Conservation (phyloP, 2,329 filamentous ascomycete genomes). For the Clonostachys rosea region DNA sequence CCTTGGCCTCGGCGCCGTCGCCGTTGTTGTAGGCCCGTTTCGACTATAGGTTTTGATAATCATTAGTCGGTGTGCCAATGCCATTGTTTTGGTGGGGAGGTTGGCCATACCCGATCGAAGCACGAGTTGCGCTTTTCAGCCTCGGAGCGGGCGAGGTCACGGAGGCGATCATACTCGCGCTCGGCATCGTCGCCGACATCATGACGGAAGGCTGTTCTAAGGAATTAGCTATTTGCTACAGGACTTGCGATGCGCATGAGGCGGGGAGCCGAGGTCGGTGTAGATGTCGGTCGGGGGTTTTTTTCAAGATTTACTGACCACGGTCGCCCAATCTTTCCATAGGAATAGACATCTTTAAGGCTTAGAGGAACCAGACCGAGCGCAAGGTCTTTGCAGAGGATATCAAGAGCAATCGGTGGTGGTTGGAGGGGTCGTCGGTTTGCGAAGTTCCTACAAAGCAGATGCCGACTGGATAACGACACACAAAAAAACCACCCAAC, state of each 20-base stretch:
- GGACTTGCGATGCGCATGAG: background rate
- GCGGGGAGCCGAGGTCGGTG: background rate
- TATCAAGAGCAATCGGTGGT: too few species aligned
- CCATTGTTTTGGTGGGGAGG: background rate
- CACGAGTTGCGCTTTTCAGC: constrained; percentile 73
- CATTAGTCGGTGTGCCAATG: background rate
- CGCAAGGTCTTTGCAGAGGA: too few species aligned
- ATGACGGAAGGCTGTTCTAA: constrained; percentile 66
- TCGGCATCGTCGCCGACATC: constrained; percentile 63
- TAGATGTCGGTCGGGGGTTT: too few species aligned
- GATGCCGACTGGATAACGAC: too few species aligned
- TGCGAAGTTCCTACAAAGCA: too few species aligned
- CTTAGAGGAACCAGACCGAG: too few species aligned
- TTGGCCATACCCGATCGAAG: constrained; percentile 58
- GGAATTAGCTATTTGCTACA: background rate
- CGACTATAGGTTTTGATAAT: constrained; percentile 36
- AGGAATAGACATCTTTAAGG: constrained; percentile 28
- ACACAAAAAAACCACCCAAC: too few species aligned
- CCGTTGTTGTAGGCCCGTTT: constrained; percentile 78
- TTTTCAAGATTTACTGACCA: constrained; percentile 25
- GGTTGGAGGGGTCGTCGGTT: too few species aligned
- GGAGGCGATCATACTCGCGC: constrained; percentile 87
- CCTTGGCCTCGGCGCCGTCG: constrained; percentile 79
- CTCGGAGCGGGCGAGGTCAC: constrained; percentile 77
- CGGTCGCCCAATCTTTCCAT: constrained; percentile 38